Evolutionary conservation across 192 early-diverging fungal genomes (phyloP), one percentile per base, ranked within the genome.

Genomic region (Cladochytrium replicatum): DNA sequence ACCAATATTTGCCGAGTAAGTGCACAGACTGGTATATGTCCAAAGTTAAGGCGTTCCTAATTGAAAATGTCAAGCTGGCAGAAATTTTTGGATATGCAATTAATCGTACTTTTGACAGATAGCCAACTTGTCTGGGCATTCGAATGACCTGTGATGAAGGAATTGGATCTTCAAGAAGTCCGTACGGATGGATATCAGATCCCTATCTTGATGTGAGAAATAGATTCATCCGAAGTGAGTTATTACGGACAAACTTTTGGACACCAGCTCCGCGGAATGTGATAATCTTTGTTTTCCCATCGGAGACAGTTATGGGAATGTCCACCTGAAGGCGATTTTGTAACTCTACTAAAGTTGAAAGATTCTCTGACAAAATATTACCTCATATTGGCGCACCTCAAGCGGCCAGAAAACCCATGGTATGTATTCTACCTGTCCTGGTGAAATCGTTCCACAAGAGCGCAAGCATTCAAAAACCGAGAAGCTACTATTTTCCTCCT

Each of bases 371-470:
- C 40, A 32, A 17, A 37, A 58, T 29, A 46, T 6, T 40, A 53
- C 71, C 24, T 60, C 57, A 51, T 78, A 78, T 17, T 67, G 54
- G 45, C 65, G 63, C 2, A 23, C 52, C 43, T 78, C 75, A 0
- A 77, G 46, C 4, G 75, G 75, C 21, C 57, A 22, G 46, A 78
- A 78, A 5, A 75, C 49, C 69, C 72, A 78, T 21, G 72, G 57
- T 13, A 76, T 49, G 25, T 55, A 55, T 40, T 54, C 64, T 4
- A 58, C 55, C 3, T 40, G 54, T 0, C 69, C 69, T 6, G 75
- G 63, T 8, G 32, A 8, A 21, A 78, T 67, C 1, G 32, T 50
- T 1, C 75, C 75, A 4, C 29, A 19, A 21, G 52, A 23, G 28
- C 48, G 59, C 6, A 39, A 34, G 41, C 73, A 78, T 19, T 50